These are phyloP conservation scores for Saussurea involucrata DNA, from an alignment of 129 eudicot species.

Conservation along the genomic window DNA sequence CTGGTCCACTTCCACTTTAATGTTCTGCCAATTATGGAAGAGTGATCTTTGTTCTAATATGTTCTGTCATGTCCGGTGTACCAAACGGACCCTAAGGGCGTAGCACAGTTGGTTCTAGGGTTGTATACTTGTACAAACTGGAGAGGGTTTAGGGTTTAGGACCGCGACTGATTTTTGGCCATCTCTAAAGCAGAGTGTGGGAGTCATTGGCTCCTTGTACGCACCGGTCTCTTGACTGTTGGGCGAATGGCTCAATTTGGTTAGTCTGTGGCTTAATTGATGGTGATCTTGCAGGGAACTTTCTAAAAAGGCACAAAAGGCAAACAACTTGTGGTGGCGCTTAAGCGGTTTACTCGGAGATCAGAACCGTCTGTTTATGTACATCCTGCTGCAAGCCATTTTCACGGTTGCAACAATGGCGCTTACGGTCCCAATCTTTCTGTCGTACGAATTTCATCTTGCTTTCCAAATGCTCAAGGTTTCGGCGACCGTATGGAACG, in stretches of 20 bases:
- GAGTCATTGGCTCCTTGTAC: too few species aligned
- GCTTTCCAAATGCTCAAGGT: slow-evolving; percentile 83
- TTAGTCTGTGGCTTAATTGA: not conserved
- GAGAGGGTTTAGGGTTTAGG: too few species aligned
- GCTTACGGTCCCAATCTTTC: slow-evolving; percentile 89
- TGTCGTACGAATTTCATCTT: slow-evolving; percentile 68
- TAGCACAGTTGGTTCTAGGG: too few species aligned
- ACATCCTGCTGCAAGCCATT: slow-evolving; percentile 67
- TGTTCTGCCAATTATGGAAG: too few species aligned
- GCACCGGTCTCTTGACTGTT: not conserved
- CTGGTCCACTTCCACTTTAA: too few species aligned
- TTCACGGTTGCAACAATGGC: slow-evolving; percentile 92
- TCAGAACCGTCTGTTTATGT: slow-evolving; percentile 85
- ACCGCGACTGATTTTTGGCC: too few species aligned
- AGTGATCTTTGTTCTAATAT: too few species aligned
- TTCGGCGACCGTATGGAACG: slow-evolving; percentile 84
- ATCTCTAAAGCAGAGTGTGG: too few species aligned
- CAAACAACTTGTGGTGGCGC: slow-evolving; percentile 99
- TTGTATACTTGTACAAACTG: too few species aligned
- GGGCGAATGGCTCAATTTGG: not conserved
- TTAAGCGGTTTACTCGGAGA: slow-evolving; percentile 94
- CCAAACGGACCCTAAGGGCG: too few species aligned
- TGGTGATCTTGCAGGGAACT: slow-evolving; percentile 59
- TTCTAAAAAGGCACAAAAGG: slow-evolving; percentile 90
- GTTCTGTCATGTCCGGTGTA: too few species aligned